Conservation (phyloP, 2,329 filamentous ascomycete species). For the Colletotrichum endophyticum region DNA sequence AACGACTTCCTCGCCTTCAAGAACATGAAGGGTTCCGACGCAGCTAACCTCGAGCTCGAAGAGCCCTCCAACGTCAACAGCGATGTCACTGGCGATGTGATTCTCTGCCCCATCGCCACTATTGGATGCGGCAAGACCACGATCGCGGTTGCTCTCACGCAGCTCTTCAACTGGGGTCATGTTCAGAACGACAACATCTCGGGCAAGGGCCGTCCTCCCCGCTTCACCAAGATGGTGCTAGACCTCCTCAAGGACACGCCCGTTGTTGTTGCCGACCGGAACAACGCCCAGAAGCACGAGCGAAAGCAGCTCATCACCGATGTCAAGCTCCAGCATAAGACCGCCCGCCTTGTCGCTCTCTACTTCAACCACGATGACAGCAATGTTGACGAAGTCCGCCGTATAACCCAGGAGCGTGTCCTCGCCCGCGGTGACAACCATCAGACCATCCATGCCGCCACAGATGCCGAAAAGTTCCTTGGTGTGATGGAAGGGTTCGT, state of each 20-base stretch:
- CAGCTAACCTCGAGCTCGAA: constrained; percentile 76
- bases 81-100: constrained; percentile 69
- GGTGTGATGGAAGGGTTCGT: constrained; percentile 97
- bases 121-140: constrained; percentile 98
- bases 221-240: constrained; percentile 76
- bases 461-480: constrained; percentile 75
- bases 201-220: constrained; percentile 76
- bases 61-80: constrained; percentile 46
- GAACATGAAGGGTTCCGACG: constrained; percentile 86
- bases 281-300: constrained; percentile 90
- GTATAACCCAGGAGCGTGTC: constrained; percentile 79
- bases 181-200: constrained; percentile 97
- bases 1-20: constrained; percentile 86
- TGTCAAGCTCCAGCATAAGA: constrained; percentile 64
- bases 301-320: constrained; percentile 87
- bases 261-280: constrained; percentile 89
- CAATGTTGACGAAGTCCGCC: constrained; percentile 73
- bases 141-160: constrained; percentile 77
- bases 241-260: constrained; percentile 66
- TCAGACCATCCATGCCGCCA: constrained; percentile 91
- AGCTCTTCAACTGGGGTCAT: constrained; percentile 90
- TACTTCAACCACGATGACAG: constrained; percentile 87
- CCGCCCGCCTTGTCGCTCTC: constrained; percentile 79
- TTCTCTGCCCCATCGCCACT: constrained; percentile 90
- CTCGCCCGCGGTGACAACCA: constrained; percentile 91